Evolutionary conservation across 2,329 filamentous ascomycete species (phyloP).

Genomic region (Cercospora nicotianae): DNA sequence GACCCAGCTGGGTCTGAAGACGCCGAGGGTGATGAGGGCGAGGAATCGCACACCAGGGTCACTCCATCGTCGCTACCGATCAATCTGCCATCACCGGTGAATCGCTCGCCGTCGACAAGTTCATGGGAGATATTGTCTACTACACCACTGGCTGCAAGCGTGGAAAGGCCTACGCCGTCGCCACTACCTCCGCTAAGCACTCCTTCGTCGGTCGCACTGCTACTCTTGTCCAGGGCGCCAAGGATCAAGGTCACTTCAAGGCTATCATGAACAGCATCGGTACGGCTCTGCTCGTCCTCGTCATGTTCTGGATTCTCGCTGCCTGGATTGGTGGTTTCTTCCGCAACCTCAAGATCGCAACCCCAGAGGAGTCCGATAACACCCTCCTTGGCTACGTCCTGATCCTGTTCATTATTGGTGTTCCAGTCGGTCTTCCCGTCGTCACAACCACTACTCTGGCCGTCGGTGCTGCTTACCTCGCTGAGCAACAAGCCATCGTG

Average conservation of each 20-base stretch:
- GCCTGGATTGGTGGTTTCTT: slow-evolving; percentile 80
- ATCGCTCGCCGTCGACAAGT: slow-evolving; percentile 75
- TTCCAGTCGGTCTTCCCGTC: slow-evolving; percentile 76
- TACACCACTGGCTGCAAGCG: slow-evolving; percentile 82
- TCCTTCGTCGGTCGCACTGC: slow-evolving; percentile 78
- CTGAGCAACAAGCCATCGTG: slow-evolving; percentile 75
- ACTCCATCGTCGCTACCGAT: slow-evolving; percentile 69
- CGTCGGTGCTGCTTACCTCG: slow-evolving; percentile 74
- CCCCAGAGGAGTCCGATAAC: slow-evolving; percentile 58
- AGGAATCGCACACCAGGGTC: slow-evolving; percentile 62
- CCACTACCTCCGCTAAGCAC: slow-evolving; percentile 65
- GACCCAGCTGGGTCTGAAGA: slow-evolving; percentile 62
- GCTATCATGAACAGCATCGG: slow-evolving; percentile 82
- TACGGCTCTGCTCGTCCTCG: slow-evolving; percentile 69
- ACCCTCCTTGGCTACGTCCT: slow-evolving; percentile 68
- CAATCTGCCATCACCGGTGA: slow-evolving; percentile 81
- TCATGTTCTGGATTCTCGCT: slow-evolving; percentile 74
- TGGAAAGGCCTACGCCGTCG: slow-evolving; percentile 71
- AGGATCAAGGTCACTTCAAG: slow-evolving; percentile 78
- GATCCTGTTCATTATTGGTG: slow-evolving; percentile 74
- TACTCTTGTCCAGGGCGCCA: slow-evolving; percentile 69
- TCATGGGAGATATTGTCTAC: slow-evolving; percentile 73
- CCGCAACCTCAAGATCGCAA: slow-evolving; percentile 65
- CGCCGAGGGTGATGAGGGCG: slow-evolving; percentile 59
- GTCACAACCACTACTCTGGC: slow-evolving; percentile 76